Evolutionary conservation across 2,329 filamentous ascomycete genomes (phyloP).

Genomic region (Colletotrichum falcatum): DNA sequence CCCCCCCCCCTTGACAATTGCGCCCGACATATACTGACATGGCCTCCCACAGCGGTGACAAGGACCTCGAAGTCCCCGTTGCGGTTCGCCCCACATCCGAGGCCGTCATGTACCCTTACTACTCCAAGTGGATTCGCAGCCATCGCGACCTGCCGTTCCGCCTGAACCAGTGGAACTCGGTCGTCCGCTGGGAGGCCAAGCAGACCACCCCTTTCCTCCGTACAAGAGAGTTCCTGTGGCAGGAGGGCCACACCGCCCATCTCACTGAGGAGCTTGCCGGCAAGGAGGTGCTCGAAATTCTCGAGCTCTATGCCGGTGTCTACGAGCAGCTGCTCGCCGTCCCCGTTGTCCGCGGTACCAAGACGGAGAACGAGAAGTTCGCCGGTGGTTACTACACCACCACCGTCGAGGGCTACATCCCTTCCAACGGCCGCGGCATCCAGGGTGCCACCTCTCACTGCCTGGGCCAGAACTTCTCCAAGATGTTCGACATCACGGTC

Average conservation of each 20-base stretch:
- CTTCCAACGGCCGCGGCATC: slow-evolving; percentile 93
- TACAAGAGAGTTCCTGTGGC: slow-evolving; percentile 97
- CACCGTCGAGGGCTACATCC: slow-evolving; percentile 96
- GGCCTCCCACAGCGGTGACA: slow-evolving; percentile 76
- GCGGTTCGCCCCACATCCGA: slow-evolving; percentile 77
- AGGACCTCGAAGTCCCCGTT: slow-evolving; percentile 85
- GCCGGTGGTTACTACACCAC: slow-evolving; percentile 97
- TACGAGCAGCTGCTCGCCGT: slow-evolving; percentile 96
- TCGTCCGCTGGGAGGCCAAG: slow-evolving; percentile 96
- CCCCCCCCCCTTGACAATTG: neutral
- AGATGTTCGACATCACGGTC: slow-evolving; percentile 98
- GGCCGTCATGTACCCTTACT: slow-evolving; percentile 95
- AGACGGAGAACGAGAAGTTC: slow-evolving; percentile 99
- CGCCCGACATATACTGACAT: neutral
- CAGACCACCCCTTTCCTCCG: slow-evolving; percentile 88
- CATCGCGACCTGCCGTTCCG: slow-evolving; percentile 94
- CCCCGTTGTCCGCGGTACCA: slow-evolving; percentile 90
- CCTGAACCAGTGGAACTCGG: slow-evolving; percentile 98
- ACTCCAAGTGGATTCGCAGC: slow-evolving; percentile 95
- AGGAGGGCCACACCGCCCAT: slow-evolving; percentile 94
- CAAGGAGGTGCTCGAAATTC: slow-evolving; percentile 90
- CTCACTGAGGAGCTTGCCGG: slow-evolving; percentile 84
- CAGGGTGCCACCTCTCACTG: slow-evolving; percentile 96
- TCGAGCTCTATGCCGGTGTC: slow-evolving; percentile 91
- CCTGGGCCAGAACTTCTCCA: slow-evolving; percentile 97